Percentiles rank a stretch among this genome's conserved stretches.
Conservation (phyloP, 352 stramenopile genomes). For the Elongisporangium anandrum region DNA sequence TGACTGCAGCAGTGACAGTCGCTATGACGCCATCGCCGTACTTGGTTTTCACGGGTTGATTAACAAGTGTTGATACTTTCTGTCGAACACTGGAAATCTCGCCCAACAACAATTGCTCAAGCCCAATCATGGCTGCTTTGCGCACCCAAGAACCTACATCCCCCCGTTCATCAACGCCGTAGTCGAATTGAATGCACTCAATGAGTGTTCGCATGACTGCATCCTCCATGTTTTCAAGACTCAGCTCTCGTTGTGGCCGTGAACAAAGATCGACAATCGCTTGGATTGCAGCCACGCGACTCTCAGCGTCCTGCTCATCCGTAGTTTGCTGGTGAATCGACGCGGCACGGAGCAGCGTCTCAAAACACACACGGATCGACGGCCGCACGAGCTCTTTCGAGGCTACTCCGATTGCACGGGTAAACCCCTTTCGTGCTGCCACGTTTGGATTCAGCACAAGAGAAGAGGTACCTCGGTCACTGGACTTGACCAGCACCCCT, state of each 20-base stretch:
- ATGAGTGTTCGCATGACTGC: constrained; percentile 85
- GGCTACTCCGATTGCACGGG: constrained; percentile 36
- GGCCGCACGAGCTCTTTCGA: constrained; percentile 31
- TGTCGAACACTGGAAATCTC: constrained; percentile 15
- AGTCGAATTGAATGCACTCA: constrained; percentile 89
- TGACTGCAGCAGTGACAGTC: constrained; percentile 14
- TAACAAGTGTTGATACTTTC: constrained; percentile 16
- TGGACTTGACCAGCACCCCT: constrained; percentile 35
- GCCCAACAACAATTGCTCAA: constrained; percentile 77
- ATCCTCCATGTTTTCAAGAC: constrained; percentile 38
- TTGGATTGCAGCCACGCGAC: constrained; percentile 90
- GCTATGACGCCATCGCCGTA: constrained; percentile 45
- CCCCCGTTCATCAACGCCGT: constrained; percentile 95
- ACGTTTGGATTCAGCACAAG: constrained; percentile 77
- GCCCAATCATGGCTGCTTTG: constrained; percentile 91
- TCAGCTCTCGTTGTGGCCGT: constrained; percentile 36
- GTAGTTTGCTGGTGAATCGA: constrained; percentile 36
- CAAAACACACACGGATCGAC: constrained; percentile 18
- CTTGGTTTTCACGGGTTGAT: constrained; percentile 15
- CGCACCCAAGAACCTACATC: constrained; percentile 98
- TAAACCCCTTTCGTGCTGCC: constrained; percentile 84
- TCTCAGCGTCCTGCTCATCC: constrained; percentile 93
- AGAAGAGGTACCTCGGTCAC: constrained; percentile 10
- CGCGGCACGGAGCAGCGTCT: constrained; percentile 37
- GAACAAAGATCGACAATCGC: constrained; percentile 88